Conservation (phyloP, 352 stramenopile genomes). For the Phytophthora constricta region DNA sequence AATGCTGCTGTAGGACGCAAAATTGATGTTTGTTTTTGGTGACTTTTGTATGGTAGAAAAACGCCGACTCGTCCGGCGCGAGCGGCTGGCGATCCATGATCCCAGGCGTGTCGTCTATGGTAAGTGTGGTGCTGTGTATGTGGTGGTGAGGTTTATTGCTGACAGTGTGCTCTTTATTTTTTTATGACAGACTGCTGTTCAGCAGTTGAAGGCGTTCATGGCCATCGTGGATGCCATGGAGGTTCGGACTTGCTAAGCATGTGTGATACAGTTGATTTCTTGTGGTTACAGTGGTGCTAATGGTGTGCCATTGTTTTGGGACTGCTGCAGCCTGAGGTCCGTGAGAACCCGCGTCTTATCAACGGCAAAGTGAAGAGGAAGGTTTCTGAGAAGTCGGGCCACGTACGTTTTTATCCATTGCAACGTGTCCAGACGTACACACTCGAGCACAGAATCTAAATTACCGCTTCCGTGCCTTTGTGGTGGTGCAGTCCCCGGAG, state of each 20-base stretch:
- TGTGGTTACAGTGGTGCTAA: background rate
- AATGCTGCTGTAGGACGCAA: background rate
- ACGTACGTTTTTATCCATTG: slow-evolving; percentile 51
- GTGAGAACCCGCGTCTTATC: slow-evolving; percentile 77
- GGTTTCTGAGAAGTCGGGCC: slow-evolving; percentile 81
- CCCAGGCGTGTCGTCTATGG: slow-evolving; percentile 79
- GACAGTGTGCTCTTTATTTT: background rate
- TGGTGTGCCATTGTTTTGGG: background rate
- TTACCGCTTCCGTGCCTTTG: no score
- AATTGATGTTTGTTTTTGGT: slow-evolving; percentile 1
- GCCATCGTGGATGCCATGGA: slow-evolving; percentile 81
- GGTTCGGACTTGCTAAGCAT: slow-evolving; percentile 28
- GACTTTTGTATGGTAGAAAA: slow-evolving; percentile 70
- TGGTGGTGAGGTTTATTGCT: background rate
- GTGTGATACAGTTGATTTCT: background rate
- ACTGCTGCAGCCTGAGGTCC: slow-evolving; percentile 68
- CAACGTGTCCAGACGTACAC: background rate
- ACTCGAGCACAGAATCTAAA: no score
- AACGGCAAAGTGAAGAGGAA: slow-evolving; percentile 87
- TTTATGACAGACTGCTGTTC: slow-evolving; percentile 70
- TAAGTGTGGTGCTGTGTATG: slow-evolving; percentile 28
- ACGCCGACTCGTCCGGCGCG: slow-evolving; percentile 68
- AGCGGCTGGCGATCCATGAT: slow-evolving; percentile 86
- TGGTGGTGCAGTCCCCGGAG: slow-evolving; percentile 73
- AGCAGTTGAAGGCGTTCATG: slow-evolving; percentile 88